A percentile compares a stretch with the other conserved stretches of the same genome.
Evolutionary conservation across 2,329 filamentous ascomycete genomes (phyloP).

Genomic region (Diplodia scrobiculata): DNA sequence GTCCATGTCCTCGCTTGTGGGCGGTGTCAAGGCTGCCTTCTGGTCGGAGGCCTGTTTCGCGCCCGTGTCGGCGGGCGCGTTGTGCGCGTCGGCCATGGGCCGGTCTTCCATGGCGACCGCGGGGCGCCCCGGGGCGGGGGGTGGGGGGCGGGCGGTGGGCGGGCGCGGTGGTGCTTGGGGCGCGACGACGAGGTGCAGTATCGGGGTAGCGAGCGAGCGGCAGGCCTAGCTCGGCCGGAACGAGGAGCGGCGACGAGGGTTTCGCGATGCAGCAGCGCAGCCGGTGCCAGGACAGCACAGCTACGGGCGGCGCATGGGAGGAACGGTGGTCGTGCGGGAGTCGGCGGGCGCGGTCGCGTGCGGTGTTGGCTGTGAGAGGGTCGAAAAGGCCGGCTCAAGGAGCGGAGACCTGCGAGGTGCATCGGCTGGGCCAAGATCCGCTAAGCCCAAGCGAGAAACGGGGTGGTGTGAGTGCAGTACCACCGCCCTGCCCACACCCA

Average conservation of each 20-base stretch:
- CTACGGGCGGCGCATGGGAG: slow-evolving; percentile 22
- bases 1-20: slow-evolving; percentile 56
- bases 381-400: slow-evolving; percentile 28
- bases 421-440: slow-evolving; percentile 26
- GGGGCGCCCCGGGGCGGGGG: neutral
- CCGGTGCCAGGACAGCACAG: slow-evolving; percentile 25
- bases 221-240: slow-evolving; percentile 1
- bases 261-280: slow-evolving; percentile 18
- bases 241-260: slow-evolving; percentile 9
- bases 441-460: slow-evolving; percentile 17
- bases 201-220: slow-evolving; percentile 21
- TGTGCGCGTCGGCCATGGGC: slow-evolving; percentile 20
- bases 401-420: slow-evolving; percentile 29
- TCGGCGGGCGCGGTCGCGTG: slow-evolving; percentile 13
- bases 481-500: neutral
- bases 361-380: slow-evolving; percentile 8
- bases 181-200: slow-evolving; percentile 21
- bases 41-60: slow-evolving; percentile 40
- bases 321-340: slow-evolving; percentile 6
- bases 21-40: slow-evolving; percentile 53
- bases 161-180: slow-evolving; percentile 2
- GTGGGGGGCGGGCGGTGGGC: neutral
- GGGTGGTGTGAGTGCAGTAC: too few relatives aligned
- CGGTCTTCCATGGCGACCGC: slow-evolving; percentile 26
- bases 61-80: slow-evolving; percentile 17